Percentiles rank a stretch among this genome's conserved stretches.
Conservation (phyloP, 768 basidiomycete species). For the Filobasidium wieringae region DNA sequence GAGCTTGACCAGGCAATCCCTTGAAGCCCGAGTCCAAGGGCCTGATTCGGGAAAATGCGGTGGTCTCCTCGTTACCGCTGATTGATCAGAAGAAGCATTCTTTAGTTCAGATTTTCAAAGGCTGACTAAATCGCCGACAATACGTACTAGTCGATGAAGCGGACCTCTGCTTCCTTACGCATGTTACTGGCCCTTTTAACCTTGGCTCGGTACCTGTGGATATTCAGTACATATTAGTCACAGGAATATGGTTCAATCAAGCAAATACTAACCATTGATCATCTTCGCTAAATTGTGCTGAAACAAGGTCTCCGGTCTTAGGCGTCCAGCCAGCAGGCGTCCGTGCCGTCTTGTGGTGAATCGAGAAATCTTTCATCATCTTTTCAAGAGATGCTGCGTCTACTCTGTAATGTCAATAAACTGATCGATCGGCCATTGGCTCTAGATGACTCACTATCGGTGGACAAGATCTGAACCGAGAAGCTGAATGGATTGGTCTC, state of each 20-base stretch:
- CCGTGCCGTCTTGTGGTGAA: slow-evolving; percentile 62
- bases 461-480: slow-evolving; percentile 85
- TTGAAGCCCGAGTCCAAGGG: slow-evolving; percentile 86
- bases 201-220: slow-evolving; percentile 65
- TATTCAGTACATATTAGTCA: background rate
- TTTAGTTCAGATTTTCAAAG: background rate
- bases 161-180: slow-evolving; percentile 88
- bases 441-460: slow-evolving; percentile 60
- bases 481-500: slow-evolving; percentile 55
- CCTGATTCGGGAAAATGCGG: slow-evolving; percentile 63
- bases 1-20: slow-evolving; percentile 79
- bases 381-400: slow-evolving; percentile 85
- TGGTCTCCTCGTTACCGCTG: slow-evolving; percentile 74
- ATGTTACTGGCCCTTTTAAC: slow-evolving; percentile 71
- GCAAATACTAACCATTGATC: slow-evolving; percentile 59
- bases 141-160: slow-evolving; percentile 55
- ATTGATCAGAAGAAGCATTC: background rate
- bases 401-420: slow-evolving; percentile 31
- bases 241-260: background rate
- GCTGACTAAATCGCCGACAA: no score
- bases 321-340: slow-evolving; percentile 63
- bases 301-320: slow-evolving; percentile 75
- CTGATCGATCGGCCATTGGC: background rate
- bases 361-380: slow-evolving; percentile 84
- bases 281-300: slow-evolving; percentile 71